phyloP scores from a whole-genome alignment of 208 protist species.

The Trichomonas vaginalis region DNA sequence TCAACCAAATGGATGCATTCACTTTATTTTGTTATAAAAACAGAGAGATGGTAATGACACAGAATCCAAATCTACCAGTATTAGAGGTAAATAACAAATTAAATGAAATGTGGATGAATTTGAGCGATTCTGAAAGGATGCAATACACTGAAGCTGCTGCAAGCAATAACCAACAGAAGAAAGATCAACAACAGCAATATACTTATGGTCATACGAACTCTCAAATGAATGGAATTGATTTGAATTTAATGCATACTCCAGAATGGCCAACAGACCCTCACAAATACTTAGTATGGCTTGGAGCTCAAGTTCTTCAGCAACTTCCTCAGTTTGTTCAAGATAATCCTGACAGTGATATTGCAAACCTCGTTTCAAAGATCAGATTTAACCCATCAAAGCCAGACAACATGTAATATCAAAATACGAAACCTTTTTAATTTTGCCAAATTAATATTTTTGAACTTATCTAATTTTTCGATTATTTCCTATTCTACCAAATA shows the following conservation, averaged over 20 bases:
- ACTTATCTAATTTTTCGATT: too few relatives aligned
- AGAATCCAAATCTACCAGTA: not conserved
- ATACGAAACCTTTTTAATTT: too few relatives aligned
- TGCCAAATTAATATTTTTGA: too few relatives aligned
- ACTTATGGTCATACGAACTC: not conserved
- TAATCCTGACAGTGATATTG: not conserved
- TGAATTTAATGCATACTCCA: not conserved
- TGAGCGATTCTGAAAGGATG: not conserved
- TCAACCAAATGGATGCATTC: not conserved
- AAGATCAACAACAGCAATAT: not conserved
- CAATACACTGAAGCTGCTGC: not conserved
- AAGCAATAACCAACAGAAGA: not conserved
- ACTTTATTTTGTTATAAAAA: not conserved
- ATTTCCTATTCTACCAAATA: too few relatives aligned
- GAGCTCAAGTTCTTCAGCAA: not conserved
- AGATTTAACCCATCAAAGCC: not conserved
- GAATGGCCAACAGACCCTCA: not conserved
- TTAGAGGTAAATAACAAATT: not conserved
- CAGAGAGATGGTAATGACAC: not conserved
- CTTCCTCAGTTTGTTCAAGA: not conserved
- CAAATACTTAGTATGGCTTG: not conserved
- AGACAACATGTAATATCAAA: not conserved
- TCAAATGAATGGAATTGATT: not conserved
- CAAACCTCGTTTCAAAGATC: not conserved
- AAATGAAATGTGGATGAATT: not conserved